Base-by-base conservation (phyloP, 1,284 basidiomycete species). In the Boletus sp. region DNA sequence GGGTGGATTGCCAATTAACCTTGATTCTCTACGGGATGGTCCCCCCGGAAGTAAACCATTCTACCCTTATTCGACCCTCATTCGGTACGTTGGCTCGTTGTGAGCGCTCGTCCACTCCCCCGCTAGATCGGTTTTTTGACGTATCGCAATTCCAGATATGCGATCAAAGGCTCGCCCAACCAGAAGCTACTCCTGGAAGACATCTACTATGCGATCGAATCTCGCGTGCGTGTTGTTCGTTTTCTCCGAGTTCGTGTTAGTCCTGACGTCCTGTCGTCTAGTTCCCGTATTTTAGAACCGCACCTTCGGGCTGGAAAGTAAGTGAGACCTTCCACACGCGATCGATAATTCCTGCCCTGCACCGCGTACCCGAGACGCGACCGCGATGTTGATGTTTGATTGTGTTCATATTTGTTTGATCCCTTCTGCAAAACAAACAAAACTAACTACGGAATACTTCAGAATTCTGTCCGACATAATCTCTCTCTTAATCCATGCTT, bases 401-500 rank as follows among this genome's bases (percentile, higher is more conserved):
- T 65, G 58, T 65, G 69, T 80, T 69, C 59, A 69, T 67, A 69
- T 71, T 78, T 80, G 76, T 72, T 67, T 64, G 58, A 58, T 49
- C 42, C 32, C 44, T 13, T 34, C 45, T 46, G 37, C 55, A 57
- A 54, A 64, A 57, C 56, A 54, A 56, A 53, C 58, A 57, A 53
- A 58, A 56, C 54, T 67, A 57, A 60, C 47, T 26, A 49, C 41
- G 2, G 51, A 45, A 55, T 55, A 46, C 54, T 46, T 19, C 61
- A 96, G 85, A 95, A 95, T 67, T 95, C 93, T 34, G 92, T 96
- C 56, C 84, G 93, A 41, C 93, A 95, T 71, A 95, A 94, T 60
- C 77, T 96, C 17, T 94, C 91, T 8, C 77, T 95, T 53, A 95
- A 95, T 65, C 91, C 92, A 53, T 94, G 91, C 59, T 94, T 94